These are phyloP conservation scores for Stephanodiscus triporus DNA, from an alignment of 108 stramenopile genomes.

Conservation along the genomic window DNA sequence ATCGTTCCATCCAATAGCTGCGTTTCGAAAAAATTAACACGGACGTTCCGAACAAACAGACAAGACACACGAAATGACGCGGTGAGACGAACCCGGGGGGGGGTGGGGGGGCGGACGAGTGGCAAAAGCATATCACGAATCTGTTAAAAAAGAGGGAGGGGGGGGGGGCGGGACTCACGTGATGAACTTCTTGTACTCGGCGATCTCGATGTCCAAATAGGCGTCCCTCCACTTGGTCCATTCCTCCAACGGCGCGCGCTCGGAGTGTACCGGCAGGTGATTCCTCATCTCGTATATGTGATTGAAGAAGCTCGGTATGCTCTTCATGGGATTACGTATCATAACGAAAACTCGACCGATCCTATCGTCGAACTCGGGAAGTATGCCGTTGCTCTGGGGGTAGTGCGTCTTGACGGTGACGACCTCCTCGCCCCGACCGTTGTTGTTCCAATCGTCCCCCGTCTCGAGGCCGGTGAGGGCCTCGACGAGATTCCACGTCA, in stretches of 20 bases:
- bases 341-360: constrained; percentile 47
- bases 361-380: constrained; percentile 37
- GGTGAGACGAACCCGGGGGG: not conserved
- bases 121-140: not conserved
- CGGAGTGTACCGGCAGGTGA: constrained; percentile 53
- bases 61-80: constrained; percentile 4
- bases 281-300: constrained; percentile 59
- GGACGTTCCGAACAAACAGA: not conserved
- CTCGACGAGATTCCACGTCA: constrained; percentile 62
- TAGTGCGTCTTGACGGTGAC: constrained; percentile 62
- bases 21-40: not conserved
- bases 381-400: constrained; percentile 54
- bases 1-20: constrained; percentile 58
- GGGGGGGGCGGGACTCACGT: constrained; percentile 21
- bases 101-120: not conserved
- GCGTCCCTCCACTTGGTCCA: constrained; percentile 62
- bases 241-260: constrained; percentile 53
- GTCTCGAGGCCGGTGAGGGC: constrained; percentile 55
- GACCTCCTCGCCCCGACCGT: constrained; percentile 44
- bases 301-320: constrained; percentile 56
- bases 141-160: not conserved
- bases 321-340: constrained; percentile 55
- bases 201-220: constrained; percentile 52
- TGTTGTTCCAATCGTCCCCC: constrained; percentile 63
- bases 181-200: constrained; percentile 48